These are phyloP conservation scores for Phymatotrichopsis omnivora DNA, from an alignment of 2,329 filamentous ascomycete species.

Conservation along the genomic window DNA sequence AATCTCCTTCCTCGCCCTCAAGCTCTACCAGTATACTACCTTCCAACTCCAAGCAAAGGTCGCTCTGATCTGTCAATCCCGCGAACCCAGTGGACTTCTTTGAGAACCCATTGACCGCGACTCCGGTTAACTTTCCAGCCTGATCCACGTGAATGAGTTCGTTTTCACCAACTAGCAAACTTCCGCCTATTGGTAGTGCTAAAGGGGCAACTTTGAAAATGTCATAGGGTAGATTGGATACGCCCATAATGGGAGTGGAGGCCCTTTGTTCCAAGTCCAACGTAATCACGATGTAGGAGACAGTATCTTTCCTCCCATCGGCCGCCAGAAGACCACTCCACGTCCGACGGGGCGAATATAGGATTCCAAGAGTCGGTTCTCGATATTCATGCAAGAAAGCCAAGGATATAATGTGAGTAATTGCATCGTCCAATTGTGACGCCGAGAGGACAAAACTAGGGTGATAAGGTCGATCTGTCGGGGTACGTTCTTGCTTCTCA, in stretches of 20 bases:
- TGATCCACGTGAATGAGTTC: slow-evolving; percentile 94
- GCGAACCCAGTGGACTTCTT: slow-evolving; percentile 67
- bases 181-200: slow-evolving; percentile 77
- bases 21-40: slow-evolving; percentile 67
- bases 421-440: slow-evolving; percentile 73
- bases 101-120: slow-evolving; percentile 85
- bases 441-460: slow-evolving; percentile 89
- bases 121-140: slow-evolving; percentile 82
- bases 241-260: slow-evolving; percentile 83
- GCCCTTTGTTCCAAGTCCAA: slow-evolving; percentile 87
- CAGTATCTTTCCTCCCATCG: slow-evolving; percentile 62
- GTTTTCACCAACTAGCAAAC: slow-evolving; percentile 75
- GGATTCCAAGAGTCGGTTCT: slow-evolving; percentile 91
- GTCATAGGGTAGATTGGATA: slow-evolving; percentile 76
- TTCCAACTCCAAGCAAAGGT: slow-evolving; percentile 70
- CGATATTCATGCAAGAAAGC: slow-evolving; percentile 94
- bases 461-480: slow-evolving; percentile 59
- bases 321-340: slow-evolving; percentile 56
- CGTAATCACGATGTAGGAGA: slow-evolving; percentile 90
- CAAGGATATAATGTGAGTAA: slow-evolving; percentile 83
- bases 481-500: slow-evolving; percentile 1
- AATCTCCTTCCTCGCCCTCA: slow-evolving; percentile 65
- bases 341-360: slow-evolving; percentile 64
- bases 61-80: slow-evolving; percentile 73
- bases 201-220: slow-evolving; percentile 72